Conservation (phyloP, 331 rosid species). For the Quercus phellos region DNA sequence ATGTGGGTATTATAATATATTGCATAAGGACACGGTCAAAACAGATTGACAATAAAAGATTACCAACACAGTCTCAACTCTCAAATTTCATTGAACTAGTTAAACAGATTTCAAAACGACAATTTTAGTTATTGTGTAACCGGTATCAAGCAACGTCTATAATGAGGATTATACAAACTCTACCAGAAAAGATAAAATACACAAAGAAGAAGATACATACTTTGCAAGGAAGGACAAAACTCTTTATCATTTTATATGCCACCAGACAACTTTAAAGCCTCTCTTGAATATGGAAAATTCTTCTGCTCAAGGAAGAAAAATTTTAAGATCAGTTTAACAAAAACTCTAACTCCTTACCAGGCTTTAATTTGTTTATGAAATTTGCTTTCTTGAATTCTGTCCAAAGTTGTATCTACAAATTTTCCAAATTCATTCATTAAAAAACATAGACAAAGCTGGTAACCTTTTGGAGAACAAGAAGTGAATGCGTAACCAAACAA, state of each 20-base stretch:
- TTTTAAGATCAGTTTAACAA: not conserved
- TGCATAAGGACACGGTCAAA: not conserved
- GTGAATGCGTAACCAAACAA: too few species aligned
- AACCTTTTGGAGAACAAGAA: too few species aligned
- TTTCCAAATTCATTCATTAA: too few species aligned
- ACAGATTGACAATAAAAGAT: not conserved
- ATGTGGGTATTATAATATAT: not conserved
- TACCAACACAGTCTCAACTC: not conserved
- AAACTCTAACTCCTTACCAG: not conserved
- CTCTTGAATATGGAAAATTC: not conserved
- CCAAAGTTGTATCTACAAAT: too few species aligned
- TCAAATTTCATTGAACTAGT: not conserved
- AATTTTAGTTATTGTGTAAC: too few species aligned
- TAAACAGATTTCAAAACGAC: not conserved
- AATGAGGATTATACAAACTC: too few species aligned
- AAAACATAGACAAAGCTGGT: too few species aligned
- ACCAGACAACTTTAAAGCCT: not conserved
- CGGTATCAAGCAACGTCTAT: not conserved
- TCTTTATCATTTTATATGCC: constrained; percentile 1
- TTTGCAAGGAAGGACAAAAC: constrained; percentile 6
- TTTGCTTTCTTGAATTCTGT: not conserved
- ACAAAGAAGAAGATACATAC: not conserved
- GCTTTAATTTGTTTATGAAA: not conserved
- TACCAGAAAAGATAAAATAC: not conserved
- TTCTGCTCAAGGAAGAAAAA: not conserved